Percentiles rank a stretch among this genome's conserved stretches.
Evolutionary conservation across 495 filamentous ascomycete genomes (phyloP).

Genomic region (Annulohypoxylon nitens): DNA sequence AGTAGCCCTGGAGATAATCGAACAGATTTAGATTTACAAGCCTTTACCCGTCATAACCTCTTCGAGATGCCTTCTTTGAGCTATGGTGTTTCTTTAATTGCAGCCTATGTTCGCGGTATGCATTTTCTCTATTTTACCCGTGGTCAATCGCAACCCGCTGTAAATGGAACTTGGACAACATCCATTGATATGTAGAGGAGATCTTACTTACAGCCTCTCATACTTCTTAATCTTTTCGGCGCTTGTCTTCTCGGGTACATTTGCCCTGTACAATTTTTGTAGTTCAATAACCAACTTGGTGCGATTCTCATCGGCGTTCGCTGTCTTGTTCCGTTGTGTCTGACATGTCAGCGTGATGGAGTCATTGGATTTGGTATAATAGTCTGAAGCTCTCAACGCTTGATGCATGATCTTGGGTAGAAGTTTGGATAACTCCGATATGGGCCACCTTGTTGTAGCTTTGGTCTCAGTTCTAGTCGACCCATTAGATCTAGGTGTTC

Average conservation of each 20-base stretch:
- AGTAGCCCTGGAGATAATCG: background rate
- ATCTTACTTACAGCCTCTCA: conserved; percentile 53
- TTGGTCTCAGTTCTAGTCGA: conserved; percentile 86
- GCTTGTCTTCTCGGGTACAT: conserved; percentile 56
- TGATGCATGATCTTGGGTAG: conserved; percentile 78
- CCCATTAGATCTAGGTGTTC: conserved; percentile 25
- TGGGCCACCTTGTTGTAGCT: conserved; percentile 76
- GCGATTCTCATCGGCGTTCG: conserved; percentile 61
- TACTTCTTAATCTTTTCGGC: conserved; percentile 57
- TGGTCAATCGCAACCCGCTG: background rate
- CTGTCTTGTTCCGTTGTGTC: conserved; percentile 60
- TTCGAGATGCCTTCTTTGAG: conserved; percentile 81
- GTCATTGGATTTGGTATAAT: conserved; percentile 74
- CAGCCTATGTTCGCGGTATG: conserved; percentile 77
- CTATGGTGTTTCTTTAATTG: conserved; percentile 81
- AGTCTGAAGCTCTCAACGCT: conserved; percentile 73
- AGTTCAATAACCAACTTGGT: conserved; percentile 62
- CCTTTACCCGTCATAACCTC: conserved; percentile 52
- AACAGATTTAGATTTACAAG: too few relatives aligned
- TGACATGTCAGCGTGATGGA: conserved; percentile 61
- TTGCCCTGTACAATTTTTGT: conserved; percentile 72
- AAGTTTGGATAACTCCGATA: conserved; percentile 67
- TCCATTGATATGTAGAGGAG: background rate
- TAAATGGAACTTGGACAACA: background rate
- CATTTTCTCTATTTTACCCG: conserved; percentile 70